phyloP scores from a whole-genome alignment of 2,329 filamentous ascomycete species.

The Cladosporium sp. region DNA sequence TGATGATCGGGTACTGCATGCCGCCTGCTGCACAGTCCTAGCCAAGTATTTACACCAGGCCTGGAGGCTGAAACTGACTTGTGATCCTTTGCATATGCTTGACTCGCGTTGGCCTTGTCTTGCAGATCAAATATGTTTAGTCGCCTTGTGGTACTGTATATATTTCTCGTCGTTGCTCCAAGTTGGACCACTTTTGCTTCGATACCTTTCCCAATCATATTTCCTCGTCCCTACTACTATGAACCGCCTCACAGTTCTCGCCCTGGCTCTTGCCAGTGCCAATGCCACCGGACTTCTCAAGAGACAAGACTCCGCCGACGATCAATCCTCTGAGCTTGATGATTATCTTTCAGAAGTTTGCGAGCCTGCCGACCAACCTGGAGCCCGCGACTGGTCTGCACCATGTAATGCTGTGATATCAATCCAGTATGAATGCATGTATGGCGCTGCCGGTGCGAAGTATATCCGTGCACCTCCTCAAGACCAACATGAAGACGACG shows the following conservation, averaged over 20 bases:
- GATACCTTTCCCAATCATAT: not conserved
- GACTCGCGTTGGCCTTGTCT: not conserved
- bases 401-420: conserved; percentile 32
- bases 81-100: not conserved
- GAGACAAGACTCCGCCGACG: conserved; percentile 1
- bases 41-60: not conserved
- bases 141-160: not conserved
- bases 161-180: not conserved
- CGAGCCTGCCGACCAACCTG: conserved; percentile 28
- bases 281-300: not conserved
- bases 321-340: not conserved
- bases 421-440: conserved; percentile 31
- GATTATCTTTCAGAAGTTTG: conserved; percentile 31
- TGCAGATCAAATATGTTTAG: not conserved
- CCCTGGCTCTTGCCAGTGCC: not conserved
- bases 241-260: conserved; percentile 1
- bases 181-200: not conserved
- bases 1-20: not conserved
- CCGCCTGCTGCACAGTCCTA: not conserved
- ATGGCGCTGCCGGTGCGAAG: conserved; percentile 1
- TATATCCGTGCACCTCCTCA: not conserved
- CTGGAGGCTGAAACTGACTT: not conserved
- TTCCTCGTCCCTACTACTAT: not conserved
- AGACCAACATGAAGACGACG: not conserved
- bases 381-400: conserved; percentile 28